Evolutionary conservation across 441 rosid genomes (phyloP), one percentile per base, ranked within the genome.

Genomic region (Croton laevigatus): DNA sequence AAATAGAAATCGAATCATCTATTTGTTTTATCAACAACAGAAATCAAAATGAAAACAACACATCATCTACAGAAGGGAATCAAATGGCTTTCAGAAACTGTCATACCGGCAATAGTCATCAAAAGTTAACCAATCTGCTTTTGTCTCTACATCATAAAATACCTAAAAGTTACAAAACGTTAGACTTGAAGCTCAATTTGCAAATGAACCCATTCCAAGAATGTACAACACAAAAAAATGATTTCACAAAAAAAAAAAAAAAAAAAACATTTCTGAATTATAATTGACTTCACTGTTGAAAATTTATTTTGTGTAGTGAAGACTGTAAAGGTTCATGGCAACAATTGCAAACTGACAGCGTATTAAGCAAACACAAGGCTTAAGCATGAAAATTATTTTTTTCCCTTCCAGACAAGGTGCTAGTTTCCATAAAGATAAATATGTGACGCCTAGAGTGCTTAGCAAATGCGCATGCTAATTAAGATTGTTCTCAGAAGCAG

Each of bases 91-190:
- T 36, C 32, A 38, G 53, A 72, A 60, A 69, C 57, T 71, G 64
- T 22, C 80, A 68, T 86, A 92, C 96, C 93, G 69, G 83, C 94
- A 90, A 79, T 90, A 89, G n/a, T 80, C 88, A 81, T 83, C 75
- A 52, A 88, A 87, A 22, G 62, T 79, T 36, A 79, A 81, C 91
- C 92, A 93, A 75, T 91, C 90, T 61, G 79, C 93, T 70, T 80
- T 81, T 57, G 63, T 79, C 83, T 91, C 94, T 13, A 89, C 89
- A 79, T 85, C 84, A 80, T 77, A 77, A 78, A 87, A 91, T 13
- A 68, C 87, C 97, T 93, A 72, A 57, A 79, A 75, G 66, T 22
- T 59, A 71, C 2, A 69, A 12, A 53, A 40, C 58, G 19, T 10
- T 58, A 32, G 44, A 51, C 69, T 34, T 44, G 8, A 73, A 55